Base-by-base conservation (phyloP, 345 rosid genomes). In the Eucalyptus regnans region DNA sequence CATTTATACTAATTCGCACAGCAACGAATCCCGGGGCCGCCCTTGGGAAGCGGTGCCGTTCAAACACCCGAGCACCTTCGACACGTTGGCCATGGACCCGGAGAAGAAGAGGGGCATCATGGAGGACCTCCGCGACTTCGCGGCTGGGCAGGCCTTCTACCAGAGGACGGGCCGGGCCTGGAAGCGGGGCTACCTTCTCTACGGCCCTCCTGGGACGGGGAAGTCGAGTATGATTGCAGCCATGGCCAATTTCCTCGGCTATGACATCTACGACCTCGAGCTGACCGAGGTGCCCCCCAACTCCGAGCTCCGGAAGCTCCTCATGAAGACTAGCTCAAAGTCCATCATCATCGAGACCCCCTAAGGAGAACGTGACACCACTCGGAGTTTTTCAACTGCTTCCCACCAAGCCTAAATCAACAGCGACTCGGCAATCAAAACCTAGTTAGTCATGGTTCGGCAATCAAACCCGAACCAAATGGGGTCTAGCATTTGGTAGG, bases 31-130 rank as follows among this genome's bases (percentile, higher is more conserved):
- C 68, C 31, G 4, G 16, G 89, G 97, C 62, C 99, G 99, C 9
- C 97, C 96, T 12, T 60, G 68, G 68, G 68, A 60, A 6, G 12
- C 68, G 68, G 68, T 60, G 31, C 68, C 31, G 31, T 60, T 60
- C 31, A 60, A 97, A 93, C 99, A 97, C 87, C 99, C 99, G 0
- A 96, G 99, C 88, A 97, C 99, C 33, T 97, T 97, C 56, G 97
- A 96, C 6, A 97, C 99, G 31, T 85, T 97, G 44, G 99, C 99
- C 3, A 96, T 97, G 96, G 97, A 96, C 88, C 99, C 97, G 8
- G 89, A 56, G 4, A 93, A 62, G 92, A 97, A 96, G 89, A 86
- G 71, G 25, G 93, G 92, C 90, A 95, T 97, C 91, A 96, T 92
- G 96, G 95, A 94, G 5, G 99, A 97, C 68, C 68, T 60, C 68